A percentile compares a stretch with the other conserved stretches of the same genome.
phyloP scores from a whole-genome alignment of 768 basidiomycete species.

The Hydnum rufescens region DNA sequence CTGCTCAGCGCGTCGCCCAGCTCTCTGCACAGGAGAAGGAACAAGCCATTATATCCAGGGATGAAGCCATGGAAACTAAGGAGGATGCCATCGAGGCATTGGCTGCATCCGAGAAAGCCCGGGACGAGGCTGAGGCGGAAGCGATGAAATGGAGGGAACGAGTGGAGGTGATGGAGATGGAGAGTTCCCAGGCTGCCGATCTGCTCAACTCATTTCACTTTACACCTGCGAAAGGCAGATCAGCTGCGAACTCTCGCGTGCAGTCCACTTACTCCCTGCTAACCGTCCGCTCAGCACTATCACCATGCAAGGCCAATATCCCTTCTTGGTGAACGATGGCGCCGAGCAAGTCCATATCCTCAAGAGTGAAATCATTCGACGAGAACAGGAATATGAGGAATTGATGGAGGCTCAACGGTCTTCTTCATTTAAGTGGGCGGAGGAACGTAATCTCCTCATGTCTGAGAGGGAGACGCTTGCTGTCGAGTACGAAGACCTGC shows the following conservation, averaged over 20 bases:
- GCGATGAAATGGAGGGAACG: not conserved
- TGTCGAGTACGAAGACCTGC: slow-evolving; percentile 20
- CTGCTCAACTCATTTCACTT: not conserved
- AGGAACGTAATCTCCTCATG: not conserved
- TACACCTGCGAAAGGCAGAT: too few relatives aligned
- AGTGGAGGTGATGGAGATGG: not conserved
- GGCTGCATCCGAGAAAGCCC: not conserved
- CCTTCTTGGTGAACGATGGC: not conserved
- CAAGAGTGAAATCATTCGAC: not conserved
- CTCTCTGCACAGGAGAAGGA: too few relatives aligned
- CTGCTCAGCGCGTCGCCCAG: not conserved
- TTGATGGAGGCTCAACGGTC: not conserved
- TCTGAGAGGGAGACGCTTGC: slow-evolving; percentile 7
- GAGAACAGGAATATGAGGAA: not conserved
- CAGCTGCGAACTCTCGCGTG: not conserved
- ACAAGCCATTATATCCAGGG: too few relatives aligned
- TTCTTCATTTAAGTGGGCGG: not conserved
- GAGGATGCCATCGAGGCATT: too few relatives aligned
- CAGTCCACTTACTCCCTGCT: not conserved
- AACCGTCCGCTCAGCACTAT: not conserved
- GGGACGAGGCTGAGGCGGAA: not conserved
- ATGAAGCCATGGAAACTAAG: too few relatives aligned
- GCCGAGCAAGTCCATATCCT: not conserved
- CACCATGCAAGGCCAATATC: not conserved
- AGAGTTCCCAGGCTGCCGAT: not conserved